Base-by-base conservation (phyloP, 129 eudicot species). In the Lactuca saligna region DNA sequence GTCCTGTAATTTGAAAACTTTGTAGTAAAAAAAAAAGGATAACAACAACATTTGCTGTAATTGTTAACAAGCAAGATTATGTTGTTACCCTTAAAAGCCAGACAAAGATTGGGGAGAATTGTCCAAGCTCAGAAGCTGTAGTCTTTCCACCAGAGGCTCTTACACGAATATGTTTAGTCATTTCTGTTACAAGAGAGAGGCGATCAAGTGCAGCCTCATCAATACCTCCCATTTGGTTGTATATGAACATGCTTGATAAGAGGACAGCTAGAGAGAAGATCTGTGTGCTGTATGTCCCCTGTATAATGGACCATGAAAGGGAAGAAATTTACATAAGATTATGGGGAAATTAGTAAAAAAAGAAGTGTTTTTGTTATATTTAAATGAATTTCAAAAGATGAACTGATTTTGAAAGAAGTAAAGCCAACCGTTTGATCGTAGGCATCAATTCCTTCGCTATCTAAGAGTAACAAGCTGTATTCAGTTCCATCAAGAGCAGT, bases 151-250 rank as follows among this genome's bases (percentile, higher is more conserved):
- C 97, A 41, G 97, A 94, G 46, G 99, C 91, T 71, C 96, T 83
- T 14, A 94, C 99, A 56, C 99, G 97, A 59, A 94, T 94, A 77
- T 91, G 99, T 67, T 90, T 94, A 20, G 97, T 94, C 99, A 94
- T 94, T 82, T 94, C 97, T 49, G 99, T 94, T 33, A 94, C 99
- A 61, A 94, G 97, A 69, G 96, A 94, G 38, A 94, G 97, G 34
- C 96, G 99, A 80, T 94, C 99, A 60, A 94, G 96, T 49, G 99
- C 96, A 78, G 97, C 94, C 80, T 94, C 99, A 72, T 94, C 99
- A 75, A 94, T 94, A 11, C 97, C 97, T 80, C 99, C 99, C 94
- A 94, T 94, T 96, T 94, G 99, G 72, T 94, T 94, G 78, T 90
- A 94, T 69, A 94, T 72, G 81, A 90, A 94, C 99, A 94, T 94